These are phyloP conservation scores for Cercospora canescens DNA, from an alignment of 2,329 filamentous ascomycete genomes.

Conservation along the genomic window DNA sequence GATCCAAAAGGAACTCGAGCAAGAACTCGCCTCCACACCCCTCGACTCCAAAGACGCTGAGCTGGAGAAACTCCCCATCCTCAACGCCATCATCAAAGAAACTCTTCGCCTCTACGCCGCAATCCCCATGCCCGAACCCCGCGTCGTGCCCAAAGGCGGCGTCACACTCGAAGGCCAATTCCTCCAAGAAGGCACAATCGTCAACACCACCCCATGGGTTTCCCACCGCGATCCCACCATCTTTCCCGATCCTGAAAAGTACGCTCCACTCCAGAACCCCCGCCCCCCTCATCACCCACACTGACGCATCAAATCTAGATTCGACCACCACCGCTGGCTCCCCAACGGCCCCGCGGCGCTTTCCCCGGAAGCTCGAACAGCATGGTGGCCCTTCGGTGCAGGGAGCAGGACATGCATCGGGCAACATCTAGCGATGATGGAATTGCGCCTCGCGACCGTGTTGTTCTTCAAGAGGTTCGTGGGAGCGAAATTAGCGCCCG, in stretches of 20 bases:
- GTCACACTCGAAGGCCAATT: constrained; percentile 20
- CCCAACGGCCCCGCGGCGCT: neutral
- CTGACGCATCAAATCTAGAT: constrained; percentile 18
- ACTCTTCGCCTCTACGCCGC: constrained; percentile 35
- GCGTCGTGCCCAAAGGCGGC: constrained; percentile 30
- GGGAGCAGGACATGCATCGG: constrained; percentile 33
- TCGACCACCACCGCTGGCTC: constrained; percentile 28
- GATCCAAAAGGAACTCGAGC: constrained; percentile 21
- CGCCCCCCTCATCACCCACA: no score
- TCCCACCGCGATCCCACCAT: constrained; percentile 22
- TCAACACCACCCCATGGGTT: constrained; percentile 30
- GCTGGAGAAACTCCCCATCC: constrained; percentile 24
- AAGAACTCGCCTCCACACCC: constrained; percentile 25
- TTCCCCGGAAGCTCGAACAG: constrained; percentile 22
- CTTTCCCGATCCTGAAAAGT: neutral
- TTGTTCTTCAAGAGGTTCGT: constrained; percentile 28
- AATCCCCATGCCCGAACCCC: constrained; percentile 31
- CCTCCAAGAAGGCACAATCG: constrained; percentile 27
- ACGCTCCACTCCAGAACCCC: no score
- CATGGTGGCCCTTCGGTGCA: constrained; percentile 31
- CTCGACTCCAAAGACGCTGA: constrained; percentile 23
- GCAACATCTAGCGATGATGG: constrained; percentile 32
- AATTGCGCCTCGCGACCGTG: constrained; percentile 28
- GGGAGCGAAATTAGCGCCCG: constrained; percentile 25
- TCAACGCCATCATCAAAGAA: constrained; percentile 31